Evolutionary conservation across 2,329 filamentous ascomycete species (phyloP), one percentile per base, ranked within the genome.

Genomic region (Penicillium occitanis): DNA sequence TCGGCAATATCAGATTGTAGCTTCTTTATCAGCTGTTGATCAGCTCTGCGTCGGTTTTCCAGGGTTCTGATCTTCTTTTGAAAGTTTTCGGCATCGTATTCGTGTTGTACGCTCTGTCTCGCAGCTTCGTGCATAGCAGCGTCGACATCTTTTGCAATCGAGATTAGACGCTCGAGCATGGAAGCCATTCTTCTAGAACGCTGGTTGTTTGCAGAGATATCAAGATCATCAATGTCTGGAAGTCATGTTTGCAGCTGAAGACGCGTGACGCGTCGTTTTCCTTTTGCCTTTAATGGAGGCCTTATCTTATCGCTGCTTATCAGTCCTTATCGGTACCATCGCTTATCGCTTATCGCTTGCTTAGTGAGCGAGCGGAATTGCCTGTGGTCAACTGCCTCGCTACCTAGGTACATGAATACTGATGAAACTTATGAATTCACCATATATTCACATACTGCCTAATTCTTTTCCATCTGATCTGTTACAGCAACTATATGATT

Each of bases 301-400:
- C 53, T 61, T 64, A 67, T 66, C 66, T 67, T 60, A 66, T 66
- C 66, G 53, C 28, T 10, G 51, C 10, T 33, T 33, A 33, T 33
- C 30, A 30, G 30, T 30, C 6, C 5, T 25, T 25, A 25, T 25
- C 25, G 4, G 25, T 11, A 14, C 33, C 30, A 57, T 44, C 65
- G 28, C 53, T 61, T 10, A 35, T 35, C 33, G 30, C 30, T 33
- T 64, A 59, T 64, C 28, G 62, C 48, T 55, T 35, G 30, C 40
- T 58, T 22, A 22, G 25, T 10, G 30, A 22, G 2, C 28, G 2
- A 25, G 33, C n/a, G n/a, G 53, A 37, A 11, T 37, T 17, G 5
- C 53, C 33, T 11, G 30, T 5, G 30, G 4, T 35, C 5, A 37
- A 25, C 2, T n/a, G 22, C 22, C 22, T 25, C 22, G 25, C 25